Base-by-base conservation (phyloP, 345 rosid genomes). In the Euclidium syriacum region DNA sequence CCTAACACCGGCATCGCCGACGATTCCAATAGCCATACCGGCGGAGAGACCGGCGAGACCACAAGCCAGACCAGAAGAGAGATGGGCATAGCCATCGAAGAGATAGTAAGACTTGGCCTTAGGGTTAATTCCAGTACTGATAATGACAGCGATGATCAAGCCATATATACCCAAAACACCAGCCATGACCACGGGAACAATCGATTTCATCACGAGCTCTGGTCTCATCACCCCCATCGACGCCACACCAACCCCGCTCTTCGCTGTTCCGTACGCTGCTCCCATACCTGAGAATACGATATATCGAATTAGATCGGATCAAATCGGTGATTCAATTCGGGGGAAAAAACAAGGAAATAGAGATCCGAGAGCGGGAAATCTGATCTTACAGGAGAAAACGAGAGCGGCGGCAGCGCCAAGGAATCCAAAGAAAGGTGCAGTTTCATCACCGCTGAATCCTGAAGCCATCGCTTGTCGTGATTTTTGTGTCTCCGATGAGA, bases 151-250 rank as follows among this genome's bases (percentile, higher is more conserved):
- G 38, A 87, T 87, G 61, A 87, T 87, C 70, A 87, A 70, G 18
- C 95, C 91, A 22, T 87, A 87, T 32, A 85, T 87, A 77, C 95
- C 89, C 49, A 87, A 76, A 22, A 87, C 91, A 55, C 91, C 89
- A 68, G 91, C 95, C 95, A 87, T 87, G 40, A 87, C 95, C 55
- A 87, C 91, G 0, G 95, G 91, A 19, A 87, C 95, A 20, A 87
- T 87, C 32, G 95, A 87, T 64, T 87, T 85, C 95, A 85, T 87
- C 32, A 85, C 91, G 42, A 87, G 85, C 77, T 87, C 91, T 5
- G 91, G 91, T 77, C 95, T 80, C 95, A 87, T 87, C 65, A 87
- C 95, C 30, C 91, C 95, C 89, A 87, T 85, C 4, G 89, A 87
- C 30, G 89, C 95, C 67, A 87, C 89, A 0, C 91, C 95, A 1